Percentiles rank a stretch among this genome's conserved stretches.
These are phyloP conservation scores for Paramyrothecium sp. DNA, from an alignment of 2,329 filamentous ascomycete species.

Conservation along the genomic window DNA sequence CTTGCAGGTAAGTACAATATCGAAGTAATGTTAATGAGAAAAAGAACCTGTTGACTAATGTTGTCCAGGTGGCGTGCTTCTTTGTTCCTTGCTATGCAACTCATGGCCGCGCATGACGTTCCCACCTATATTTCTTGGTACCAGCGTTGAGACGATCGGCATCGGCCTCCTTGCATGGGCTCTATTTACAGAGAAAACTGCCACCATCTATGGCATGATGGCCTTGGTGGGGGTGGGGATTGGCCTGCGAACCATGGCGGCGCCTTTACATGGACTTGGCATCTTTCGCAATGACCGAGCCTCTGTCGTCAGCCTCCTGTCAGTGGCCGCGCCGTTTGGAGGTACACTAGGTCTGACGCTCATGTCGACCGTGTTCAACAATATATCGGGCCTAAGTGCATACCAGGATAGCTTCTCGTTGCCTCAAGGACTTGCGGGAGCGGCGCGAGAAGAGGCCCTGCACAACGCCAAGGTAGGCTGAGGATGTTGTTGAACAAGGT, in stretches of 20 bases:
- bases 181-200: conserved; percentile 44
- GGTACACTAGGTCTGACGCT: conserved; percentile 64
- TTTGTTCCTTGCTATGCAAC: conserved; percentile 60
- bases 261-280: conserved; percentile 60
- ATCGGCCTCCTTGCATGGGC: conserved; percentile 58
- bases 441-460: conserved; percentile 12
- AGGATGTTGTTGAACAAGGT: neutral
- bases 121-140: conserved; percentile 54
- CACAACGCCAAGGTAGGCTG: conserved; percentile 22
- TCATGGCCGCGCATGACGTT: conserved; percentile 61
- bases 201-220: conserved; percentile 64
- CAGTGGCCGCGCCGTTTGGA: conserved; percentile 60
- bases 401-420: conserved; percentile 19
- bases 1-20: conserved; percentile 46
- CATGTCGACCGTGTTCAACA: conserved; percentile 70
- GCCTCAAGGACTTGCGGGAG: conserved; percentile 12
- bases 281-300: conserved; percentile 59
- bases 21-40: neutral
- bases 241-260: conserved; percentile 64
- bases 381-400: conserved; percentile 34
- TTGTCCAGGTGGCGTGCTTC: conserved; percentile 47
- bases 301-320: conserved; percentile 57
- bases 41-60: neutral
- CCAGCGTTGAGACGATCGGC: conserved; percentile 55
- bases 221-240: conserved; percentile 61